Evolutionary conservation across 177 flowering plant genomes (phyloP), one percentile per base, ranked within the genome.

Genomic region (Vitis hybrid): DNA sequence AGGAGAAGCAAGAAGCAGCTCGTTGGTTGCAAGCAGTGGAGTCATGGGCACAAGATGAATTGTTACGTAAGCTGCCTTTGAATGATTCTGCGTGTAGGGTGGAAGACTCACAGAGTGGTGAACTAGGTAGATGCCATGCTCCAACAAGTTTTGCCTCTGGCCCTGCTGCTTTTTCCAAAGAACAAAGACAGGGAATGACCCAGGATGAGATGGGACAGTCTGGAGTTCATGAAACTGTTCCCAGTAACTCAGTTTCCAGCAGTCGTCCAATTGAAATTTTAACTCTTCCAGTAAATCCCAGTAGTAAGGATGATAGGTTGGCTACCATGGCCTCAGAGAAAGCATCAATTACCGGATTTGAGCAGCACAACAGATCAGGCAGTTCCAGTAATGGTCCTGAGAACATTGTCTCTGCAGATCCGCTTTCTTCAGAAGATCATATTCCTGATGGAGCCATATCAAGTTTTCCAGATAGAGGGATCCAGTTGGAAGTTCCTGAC

Each of bases 21-120:
- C 59, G 16, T 26, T 82, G 79, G 82, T 63, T 83, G 70, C 74
- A 78, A 54, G 77, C 75, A 66, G 80, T 81, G n/a, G 79, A 68
- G 61, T 65, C 78, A 15, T 79, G 85, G 74, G 78, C 67, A 45
- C 61, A 74, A 20, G 67, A 66, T 58, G 85, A 77, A 66, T 67
- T 82, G 59, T 61, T 72, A 39, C 45, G 63, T 26, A 53, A 39
- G 26, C 68, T 59, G n/a, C 71, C 72, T 58, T 49, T 52, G 63
- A 57, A 76, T 49, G 65, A 72, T 68, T 64, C 78, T 45, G 68
- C 68, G 18, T 50, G 67, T 51, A 55, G 67, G 67, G 20, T 66
- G 49, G 74, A 71, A 52, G 15, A 54, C 45, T 59, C 67, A 72
- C 63, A 55, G 53, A 52, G 57, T 58, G 22, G 62, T 26, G 70